phyloP scores from a whole-genome alignment of 495 filamentous ascomycete species.

The Penicillium canariense region DNA sequence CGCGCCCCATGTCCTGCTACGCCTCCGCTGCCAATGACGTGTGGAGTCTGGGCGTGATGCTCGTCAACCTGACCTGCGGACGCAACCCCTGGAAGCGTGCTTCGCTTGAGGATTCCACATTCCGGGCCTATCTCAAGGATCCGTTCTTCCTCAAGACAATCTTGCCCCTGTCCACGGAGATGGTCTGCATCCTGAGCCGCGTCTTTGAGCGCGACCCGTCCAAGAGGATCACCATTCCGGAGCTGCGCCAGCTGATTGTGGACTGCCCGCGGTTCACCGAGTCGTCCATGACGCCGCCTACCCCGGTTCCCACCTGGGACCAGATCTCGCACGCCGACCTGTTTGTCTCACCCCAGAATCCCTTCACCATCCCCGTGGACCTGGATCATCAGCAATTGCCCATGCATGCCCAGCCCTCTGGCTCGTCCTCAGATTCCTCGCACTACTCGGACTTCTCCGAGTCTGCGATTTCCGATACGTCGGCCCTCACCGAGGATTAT shows the following conservation, averaged over 20 bases:
- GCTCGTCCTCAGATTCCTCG: slow-evolving; percentile 40
- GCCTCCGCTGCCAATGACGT: slow-evolving; percentile 93
- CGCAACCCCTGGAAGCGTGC: slow-evolving; percentile 99
- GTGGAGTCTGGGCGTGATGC: slow-evolving; percentile 95
- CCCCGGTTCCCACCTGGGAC: slow-evolving; percentile 6
- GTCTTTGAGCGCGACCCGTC: slow-evolving; percentile 89
- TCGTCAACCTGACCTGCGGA: slow-evolving; percentile 96
- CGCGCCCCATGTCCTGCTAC: slow-evolving; percentile 77
- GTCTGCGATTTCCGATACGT: slow-evolving; percentile 42
- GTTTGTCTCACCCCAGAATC: slow-evolving; percentile 31
- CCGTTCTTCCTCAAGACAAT: slow-evolving; percentile 89
- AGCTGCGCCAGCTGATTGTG: slow-evolving; percentile 74
- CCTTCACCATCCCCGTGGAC: slow-evolving; percentile 29
- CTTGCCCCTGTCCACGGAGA: slow-evolving; percentile 83
- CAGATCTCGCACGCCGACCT: slow-evolving; percentile 28
- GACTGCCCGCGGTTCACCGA: slow-evolving; percentile 75
- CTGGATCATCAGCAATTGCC: slow-evolving; percentile 3
- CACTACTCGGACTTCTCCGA: slow-evolving; percentile 43
- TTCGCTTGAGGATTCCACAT: slow-evolving; percentile 89
- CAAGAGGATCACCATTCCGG: slow-evolving; percentile 79
- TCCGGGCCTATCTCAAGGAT: slow-evolving; percentile 85
- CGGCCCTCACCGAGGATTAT: slow-evolving; percentile 45
- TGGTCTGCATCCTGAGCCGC: slow-evolving; percentile 82
- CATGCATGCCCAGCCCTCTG: slow-evolving; percentile 39
- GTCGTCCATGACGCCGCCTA: slow-evolving; percentile 23